A percentile compares a stretch with the other conserved stretches of the same genome.
phyloP scores from a whole-genome alignment of 129 eudicot species.

The Helianthus tuberosus region DNA sequence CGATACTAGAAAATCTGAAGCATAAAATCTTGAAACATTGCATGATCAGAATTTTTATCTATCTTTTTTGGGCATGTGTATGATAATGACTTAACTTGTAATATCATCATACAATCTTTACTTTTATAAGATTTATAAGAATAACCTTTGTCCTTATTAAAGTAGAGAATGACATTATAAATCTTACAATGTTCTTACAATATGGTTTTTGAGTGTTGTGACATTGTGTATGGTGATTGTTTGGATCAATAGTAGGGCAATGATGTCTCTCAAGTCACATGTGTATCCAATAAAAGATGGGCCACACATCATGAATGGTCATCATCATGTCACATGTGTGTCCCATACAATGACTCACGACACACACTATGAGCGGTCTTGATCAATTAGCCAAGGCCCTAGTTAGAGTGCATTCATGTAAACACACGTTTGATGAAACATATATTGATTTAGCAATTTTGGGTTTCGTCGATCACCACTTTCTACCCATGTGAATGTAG shows the following conservation, averaged over 20 bases:
- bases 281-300: conserved; percentile 49
- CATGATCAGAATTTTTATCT: not conserved
- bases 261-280: conserved; percentile 60
- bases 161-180: not conserved
- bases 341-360: conserved; percentile 29
- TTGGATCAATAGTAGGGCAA: conserved; percentile 43
- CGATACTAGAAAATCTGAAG: not conserved
- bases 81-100: conserved; percentile 5
- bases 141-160: not conserved
- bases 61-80: not conserved
- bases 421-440: too few relatives aligned
- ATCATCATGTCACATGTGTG: conserved; percentile 40
- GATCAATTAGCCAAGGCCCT: conserved; percentile 22
- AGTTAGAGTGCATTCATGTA: not conserved
- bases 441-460: too few relatives aligned
- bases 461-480: too few relatives aligned
- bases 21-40: not conserved
- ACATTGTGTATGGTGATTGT: conserved; percentile 18
- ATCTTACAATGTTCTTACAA: conserved; percentile 7
- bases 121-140: not conserved
- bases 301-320: conserved; percentile 61
- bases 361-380: conserved; percentile 34
- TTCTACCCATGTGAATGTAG: too few relatives aligned
- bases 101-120: not conserved
- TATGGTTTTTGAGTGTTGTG: conserved; percentile 17